Base-by-base conservation (phyloP, 129 eudicot species). In the Escallonia herrerae region DNA sequence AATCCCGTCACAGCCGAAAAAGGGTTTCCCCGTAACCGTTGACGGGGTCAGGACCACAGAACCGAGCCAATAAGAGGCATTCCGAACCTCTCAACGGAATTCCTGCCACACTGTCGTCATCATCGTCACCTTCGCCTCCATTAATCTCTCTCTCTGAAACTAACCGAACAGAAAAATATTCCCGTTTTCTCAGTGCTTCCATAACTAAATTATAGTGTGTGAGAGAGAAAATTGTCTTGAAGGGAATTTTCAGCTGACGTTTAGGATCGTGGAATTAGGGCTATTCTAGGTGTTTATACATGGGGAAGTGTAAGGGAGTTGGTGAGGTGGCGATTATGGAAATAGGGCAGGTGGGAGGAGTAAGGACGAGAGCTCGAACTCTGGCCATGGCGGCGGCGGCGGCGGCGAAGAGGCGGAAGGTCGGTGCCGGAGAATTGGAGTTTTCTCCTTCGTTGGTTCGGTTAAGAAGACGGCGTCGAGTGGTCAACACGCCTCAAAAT, bases 21-120 rank as follows among this genome's bases (percentile, higher is more conserved):
- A 62, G 45, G 50, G 59, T 40, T 51, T 40, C 22, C 62, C 80
- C 76, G 80, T 60, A 63, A 72, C 70, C 70, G 67, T 58, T 65
- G 78, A 80, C 84, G 82, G 70, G 43, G 79, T 54, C 64, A 74
- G 81, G 86, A 78, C 77, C 81, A 74, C 83, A 65, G 47, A 64
- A 55, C 66, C 53, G 9, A 65, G 22, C 73, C 51, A 65, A 60
- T 66, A 79, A 82, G 67, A 80, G 63, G 64, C 60, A 68, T 41
- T 60, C 73, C 45, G 67, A 42, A 60, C 68, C 79, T 70, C 79
- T 77, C 64, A 75, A 74, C 81, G 83, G 83, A 77, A 74, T 72
- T 75, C 58, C 82, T 73, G 72, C 77, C 77, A 63, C 61, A 65
- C 58, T 66, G 54, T 49, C 76, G 43, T 56, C 70, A 56, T 54